Evolutionary conservation across 2,329 filamentous ascomycete species (phyloP).

Genomic region (Curvularia verruculosa): DNA sequence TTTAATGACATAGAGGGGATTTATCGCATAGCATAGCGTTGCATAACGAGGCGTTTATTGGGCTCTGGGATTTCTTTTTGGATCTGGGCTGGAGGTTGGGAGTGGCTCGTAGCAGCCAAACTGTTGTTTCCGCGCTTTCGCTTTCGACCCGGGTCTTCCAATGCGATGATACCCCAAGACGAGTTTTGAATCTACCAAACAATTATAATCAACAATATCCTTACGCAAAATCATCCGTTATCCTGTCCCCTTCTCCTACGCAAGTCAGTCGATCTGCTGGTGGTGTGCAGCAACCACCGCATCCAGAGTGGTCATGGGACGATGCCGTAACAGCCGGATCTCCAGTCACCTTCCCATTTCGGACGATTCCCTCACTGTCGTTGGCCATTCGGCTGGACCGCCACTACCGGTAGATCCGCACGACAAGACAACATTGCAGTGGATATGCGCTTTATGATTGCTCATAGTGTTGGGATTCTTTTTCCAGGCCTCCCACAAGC

Average conservation of each 20-base stretch:
- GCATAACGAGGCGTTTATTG: constrained; percentile 33
- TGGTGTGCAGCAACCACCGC: neutral
- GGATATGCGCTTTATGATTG: neutral
- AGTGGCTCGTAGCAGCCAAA: neutral
- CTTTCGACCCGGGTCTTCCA: constrained; percentile 26
- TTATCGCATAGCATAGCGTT: constrained; percentile 29
- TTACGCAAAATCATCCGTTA: neutral
- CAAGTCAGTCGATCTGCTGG: neutral
- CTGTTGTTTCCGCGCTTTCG: constrained; percentile 8
- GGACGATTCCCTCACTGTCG: neutral
- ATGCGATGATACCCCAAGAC: constrained; percentile 32
- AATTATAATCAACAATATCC: neutral
- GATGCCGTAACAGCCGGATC: constrained; percentile 2
- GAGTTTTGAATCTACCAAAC: constrained; percentile 15
- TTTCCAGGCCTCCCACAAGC: neutral
- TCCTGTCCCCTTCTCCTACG: neutral
- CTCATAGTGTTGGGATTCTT: neutral
- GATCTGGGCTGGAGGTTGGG: constrained; percentile 5
- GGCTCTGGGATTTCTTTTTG: constrained; percentile 5
- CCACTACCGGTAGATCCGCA: neutral
- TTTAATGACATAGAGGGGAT: constrained; percentile 37
- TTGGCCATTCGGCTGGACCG: neutral
- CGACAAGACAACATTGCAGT: neutral
- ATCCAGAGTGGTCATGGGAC: neutral
- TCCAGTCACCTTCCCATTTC: constrained; percentile 2